Conservation (phyloP, 345 rosid species). For the Limnanthes douglasii region DNA sequence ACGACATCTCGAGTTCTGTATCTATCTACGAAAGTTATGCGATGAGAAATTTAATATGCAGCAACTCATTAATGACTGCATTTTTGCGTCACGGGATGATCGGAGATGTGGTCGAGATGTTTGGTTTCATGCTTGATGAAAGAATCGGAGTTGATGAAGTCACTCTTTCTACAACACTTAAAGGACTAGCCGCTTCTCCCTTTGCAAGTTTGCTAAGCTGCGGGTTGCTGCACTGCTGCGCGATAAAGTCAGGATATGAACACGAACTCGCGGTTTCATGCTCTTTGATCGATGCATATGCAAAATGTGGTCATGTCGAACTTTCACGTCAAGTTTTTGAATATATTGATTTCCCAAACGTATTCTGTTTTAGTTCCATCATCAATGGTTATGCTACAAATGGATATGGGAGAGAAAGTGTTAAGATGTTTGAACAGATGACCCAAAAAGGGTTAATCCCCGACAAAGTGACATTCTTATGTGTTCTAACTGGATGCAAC, state of each 20-base stretch:
- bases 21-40: conserved; percentile 24
- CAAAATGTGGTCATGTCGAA: conserved; percentile 48
- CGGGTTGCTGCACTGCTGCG: conserved; percentile 40
- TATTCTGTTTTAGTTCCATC: conserved; percentile 50
- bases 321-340: conserved; percentile 32
- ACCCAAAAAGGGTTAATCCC: conserved; percentile 36
- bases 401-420: conserved; percentile 55
- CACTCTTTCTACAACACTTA: conserved; percentile 40
- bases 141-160: conserved; percentile 57
- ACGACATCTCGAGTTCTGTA: conserved; percentile 39
- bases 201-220: conserved; percentile 23
- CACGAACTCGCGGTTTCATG: conserved; percentile 49
- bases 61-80: conserved; percentile 62
- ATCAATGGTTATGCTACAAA: conserved; percentile 49
- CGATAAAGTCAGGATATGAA: conserved; percentile 40
- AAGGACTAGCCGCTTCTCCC: conserved; percentile 39
- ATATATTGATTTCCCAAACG: conserved; percentile 35
- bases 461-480: conserved; percentile 56
- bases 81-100: conserved; percentile 37
- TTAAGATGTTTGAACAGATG: conserved; percentile 40
- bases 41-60: conserved; percentile 26
- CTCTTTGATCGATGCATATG: conserved; percentile 54
- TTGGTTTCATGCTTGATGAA: conserved; percentile 63
- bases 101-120: conserved; percentile 50
- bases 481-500: conserved; percentile 52